Evolutionary conservation across 2,329 filamentous ascomycete species (phyloP), one percentile per base, ranked within the genome.

Genomic region (Fusarium phyllophilum): DNA sequence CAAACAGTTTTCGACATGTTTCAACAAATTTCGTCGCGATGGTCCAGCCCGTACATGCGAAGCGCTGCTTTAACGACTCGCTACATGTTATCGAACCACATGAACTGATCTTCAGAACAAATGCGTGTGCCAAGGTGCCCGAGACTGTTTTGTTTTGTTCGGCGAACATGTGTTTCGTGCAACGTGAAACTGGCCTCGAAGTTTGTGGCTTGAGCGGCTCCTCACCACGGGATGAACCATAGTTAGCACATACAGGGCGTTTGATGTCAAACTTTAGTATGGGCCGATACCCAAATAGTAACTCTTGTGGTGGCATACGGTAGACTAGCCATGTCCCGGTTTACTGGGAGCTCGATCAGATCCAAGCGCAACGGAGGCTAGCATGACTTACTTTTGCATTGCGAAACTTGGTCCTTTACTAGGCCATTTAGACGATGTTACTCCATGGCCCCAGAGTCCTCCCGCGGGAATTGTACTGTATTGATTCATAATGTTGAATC

Each of bases 131-230:
- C 24, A 42, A 42, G 52, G 54, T 66, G n/a, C 29, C 41, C 36
- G 44, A 65, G 24, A 57, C 48, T 46, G 20, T 22, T 36, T 33
- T 65, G 36, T 46, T 34, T 65, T 17, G 31, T 24, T 31, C 41
- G 41, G 15, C 41, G 11, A 49, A 49, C 33, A 34, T 49, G 55
- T 49, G 42, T 63, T 51, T 41, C 42, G 11, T 22, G 29, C 34
- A 46, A 54, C 14, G 22, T 65, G 60, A 65, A 66, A 66, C 60
- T 66, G 31, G 26, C n/a, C n/a, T 41, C 15, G 59, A 41, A 64
- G 62, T 22, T 12, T 31, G 7, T 38, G 29, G 49, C 26, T 36
- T 26, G 17, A 48, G 34, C 46, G 11, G 31, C 46, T 56, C 62
- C 29, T 62, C 41, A 36, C 29, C 31, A 36, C 41, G 60, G 60